phyloP scores from a whole-genome alignment of 164 flowering plant species.

The Houttuynia cordata region DNA sequence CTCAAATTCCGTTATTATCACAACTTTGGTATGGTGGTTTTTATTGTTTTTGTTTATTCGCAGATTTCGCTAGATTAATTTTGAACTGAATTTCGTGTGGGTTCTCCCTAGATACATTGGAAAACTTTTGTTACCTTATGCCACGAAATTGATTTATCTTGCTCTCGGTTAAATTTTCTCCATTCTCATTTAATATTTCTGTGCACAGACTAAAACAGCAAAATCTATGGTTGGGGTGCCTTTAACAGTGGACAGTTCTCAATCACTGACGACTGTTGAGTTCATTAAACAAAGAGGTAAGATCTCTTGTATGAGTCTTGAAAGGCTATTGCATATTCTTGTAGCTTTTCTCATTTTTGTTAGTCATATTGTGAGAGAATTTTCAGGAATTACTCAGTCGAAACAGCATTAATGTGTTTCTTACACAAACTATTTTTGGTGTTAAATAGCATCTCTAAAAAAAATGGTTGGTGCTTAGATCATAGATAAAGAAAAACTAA shows the following conservation, averaged over 20 bases:
- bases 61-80: not conserved
- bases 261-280: slow-evolving; percentile 50
- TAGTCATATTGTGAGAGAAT: not conserved
- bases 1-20: slow-evolving; percentile 59
- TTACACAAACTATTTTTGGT: not conserved
- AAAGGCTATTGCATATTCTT: not conserved
- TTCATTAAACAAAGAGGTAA: slow-evolving; percentile 72
- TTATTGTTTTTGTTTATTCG: not conserved
- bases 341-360: not conserved
- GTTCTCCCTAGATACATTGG: not conserved
- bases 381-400: not conserved
- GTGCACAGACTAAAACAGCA: slow-evolving; percentile 80
- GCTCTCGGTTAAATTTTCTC: not conserved
- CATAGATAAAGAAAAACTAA: not conserved
- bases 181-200: slow-evolving; percentile 1
- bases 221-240: slow-evolving; percentile 73
- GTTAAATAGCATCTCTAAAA: not conserved
- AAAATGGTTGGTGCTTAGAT: not conserved
- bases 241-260: slow-evolving; percentile 69
- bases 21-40: slow-evolving; percentile 59
- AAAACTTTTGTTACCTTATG: not conserved
- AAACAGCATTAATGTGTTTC: not conserved
- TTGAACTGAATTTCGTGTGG: not conserved
- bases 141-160: not conserved
- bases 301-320: not conserved